These are phyloP conservation scores for Schizothecium vesticola DNA, from an alignment of 495 filamentous ascomycete species.

Conservation along the genomic window DNA sequence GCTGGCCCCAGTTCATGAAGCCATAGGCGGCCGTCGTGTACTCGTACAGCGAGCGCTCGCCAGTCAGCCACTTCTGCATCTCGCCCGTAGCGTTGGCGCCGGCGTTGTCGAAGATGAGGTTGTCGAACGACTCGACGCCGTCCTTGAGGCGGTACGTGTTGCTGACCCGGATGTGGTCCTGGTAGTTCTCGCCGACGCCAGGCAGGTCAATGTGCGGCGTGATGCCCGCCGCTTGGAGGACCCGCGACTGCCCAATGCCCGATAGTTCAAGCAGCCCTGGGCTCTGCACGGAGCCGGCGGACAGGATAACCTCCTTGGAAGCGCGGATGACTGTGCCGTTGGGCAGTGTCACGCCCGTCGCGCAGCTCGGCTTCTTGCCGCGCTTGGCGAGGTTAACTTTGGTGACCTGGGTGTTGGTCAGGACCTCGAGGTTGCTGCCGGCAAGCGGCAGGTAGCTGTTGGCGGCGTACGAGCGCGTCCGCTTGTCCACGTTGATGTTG, in stretches of 20 bases:
- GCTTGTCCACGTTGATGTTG: constrained; percentile 32
- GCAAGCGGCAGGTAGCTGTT: constrained; percentile 24
- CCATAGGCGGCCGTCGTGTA: constrained; percentile 19
- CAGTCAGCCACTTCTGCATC: constrained; percentile 13
- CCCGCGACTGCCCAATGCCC: constrained; percentile 41
- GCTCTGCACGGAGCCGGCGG: constrained; percentile 47
- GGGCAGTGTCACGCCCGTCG: constrained; percentile 26
- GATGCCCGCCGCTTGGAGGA: constrained; percentile 38
- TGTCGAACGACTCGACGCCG: constrained; percentile 20
- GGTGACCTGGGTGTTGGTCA: constrained; percentile 17
- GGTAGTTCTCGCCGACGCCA: constrained; percentile 48
- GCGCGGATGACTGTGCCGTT: constrained; percentile 32
- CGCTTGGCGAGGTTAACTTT: constrained; percentile 19
- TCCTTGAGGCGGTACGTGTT: constrained; percentile 23
- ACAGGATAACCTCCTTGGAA: constrained; percentile 49
- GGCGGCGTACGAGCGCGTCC: constrained; percentile 36
- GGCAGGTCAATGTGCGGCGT: constrained; percentile 37
- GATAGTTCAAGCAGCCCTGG: constrained; percentile 54
- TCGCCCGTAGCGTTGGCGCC: constrained; percentile 18
- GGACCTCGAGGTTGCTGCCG: constrained; percentile 19
- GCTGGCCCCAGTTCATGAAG: constrained; percentile 21
- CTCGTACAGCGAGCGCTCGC: constrained; percentile 24
- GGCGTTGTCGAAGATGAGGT: constrained; percentile 19
- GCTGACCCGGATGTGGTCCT: constrained; percentile 41
- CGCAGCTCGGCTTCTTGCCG: constrained; percentile 5